Conservation (phyloP, 208 protist species). For the Porcisia deanei region DNA sequence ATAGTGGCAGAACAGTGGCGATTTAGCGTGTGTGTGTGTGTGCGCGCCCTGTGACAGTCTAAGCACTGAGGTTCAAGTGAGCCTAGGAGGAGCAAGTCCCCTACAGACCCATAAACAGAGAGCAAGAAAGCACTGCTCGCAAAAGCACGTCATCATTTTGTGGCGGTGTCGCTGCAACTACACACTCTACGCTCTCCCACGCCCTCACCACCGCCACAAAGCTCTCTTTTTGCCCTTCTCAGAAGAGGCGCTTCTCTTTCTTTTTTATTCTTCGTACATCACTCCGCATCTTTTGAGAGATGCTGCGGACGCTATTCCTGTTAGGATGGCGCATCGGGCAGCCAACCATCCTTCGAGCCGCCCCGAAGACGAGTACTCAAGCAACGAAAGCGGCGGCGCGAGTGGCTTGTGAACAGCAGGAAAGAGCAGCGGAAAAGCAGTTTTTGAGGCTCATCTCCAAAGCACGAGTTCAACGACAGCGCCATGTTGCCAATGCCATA, state of each 20-base stretch:
- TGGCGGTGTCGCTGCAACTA: not conserved
- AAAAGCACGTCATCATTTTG: not conserved
- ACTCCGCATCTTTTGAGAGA: not conserved
- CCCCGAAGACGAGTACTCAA: not conserved
- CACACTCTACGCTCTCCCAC: not conserved
- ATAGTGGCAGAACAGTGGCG: not conserved
- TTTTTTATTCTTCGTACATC: not conserved
- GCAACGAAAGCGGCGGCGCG: not conserved
- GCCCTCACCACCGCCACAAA: not conserved
- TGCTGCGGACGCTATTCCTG: constrained; percentile 2
- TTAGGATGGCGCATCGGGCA: constrained; percentile 4
- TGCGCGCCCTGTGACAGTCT: not conserved
- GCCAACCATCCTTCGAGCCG: not conserved
- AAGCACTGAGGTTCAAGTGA: not conserved
- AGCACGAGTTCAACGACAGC: constrained; percentile 6
- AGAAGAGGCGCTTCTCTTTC: not conserved
- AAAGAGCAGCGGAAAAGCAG: constrained; percentile 9
- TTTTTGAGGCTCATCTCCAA: constrained; percentile 8
- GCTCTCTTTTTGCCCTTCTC: not conserved
- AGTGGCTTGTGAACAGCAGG: not conserved
- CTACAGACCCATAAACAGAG: not conserved
- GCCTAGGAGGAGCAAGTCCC: not conserved
- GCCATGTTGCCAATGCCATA: constrained; percentile 5
- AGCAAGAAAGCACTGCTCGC: not conserved
- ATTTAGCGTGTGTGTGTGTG: not conserved